Evolutionary conservation across 345 rosid genomes (phyloP).

Genomic region (Brassica napus): Da-Ae NC_063446.1:27099001-27099500

Average conservation of each 20-base stretch:
- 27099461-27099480: not conserved
- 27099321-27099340: not conserved
- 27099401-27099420: not conserved
- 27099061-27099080: not conserved
- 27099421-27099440: conserved; percentile 23
- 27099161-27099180: not conserved
- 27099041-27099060: not conserved
- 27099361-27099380: conserved; percentile 15
- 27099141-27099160: not conserved
- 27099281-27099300: conserved; percentile 17
- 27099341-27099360: conserved; percentile 34
- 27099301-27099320: not conserved
- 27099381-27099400: not conserved
- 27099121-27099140: too few species aligned
- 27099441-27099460: conserved; percentile 2
- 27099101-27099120: not conserved
- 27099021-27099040: not conserved
- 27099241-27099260: conserved; percentile 26
- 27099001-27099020: conserved; percentile 18
- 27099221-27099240: conserved; percentile 26
- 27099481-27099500: conserved; percentile 11
- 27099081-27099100: not conserved
- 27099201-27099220: conserved; percentile 14
- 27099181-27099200: conserved; percentile 2
- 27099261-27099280: conserved; percentile 27